Conservation (phyloP, 208 protist genomes). For the Porcisia hertigi region DNA sequence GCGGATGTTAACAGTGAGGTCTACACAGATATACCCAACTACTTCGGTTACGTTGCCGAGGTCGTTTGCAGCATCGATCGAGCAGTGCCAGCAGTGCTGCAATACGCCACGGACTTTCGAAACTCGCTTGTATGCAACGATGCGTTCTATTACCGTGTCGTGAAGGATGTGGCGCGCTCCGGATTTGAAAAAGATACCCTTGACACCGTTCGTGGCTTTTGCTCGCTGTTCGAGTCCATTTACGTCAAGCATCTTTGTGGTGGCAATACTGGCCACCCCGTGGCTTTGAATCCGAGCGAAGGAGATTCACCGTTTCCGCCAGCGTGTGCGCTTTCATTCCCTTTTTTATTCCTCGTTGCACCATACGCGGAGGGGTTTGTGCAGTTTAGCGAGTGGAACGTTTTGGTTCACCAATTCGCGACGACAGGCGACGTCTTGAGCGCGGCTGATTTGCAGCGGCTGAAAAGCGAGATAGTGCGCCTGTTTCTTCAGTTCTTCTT, state of each 20-base stretch:
- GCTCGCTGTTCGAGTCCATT: constrained; percentile 64
- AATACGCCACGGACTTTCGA: constrained; percentile 23
- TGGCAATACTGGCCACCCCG: constrained; percentile 6
- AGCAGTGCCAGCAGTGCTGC: constrained; percentile 24
- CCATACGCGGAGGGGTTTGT: constrained; percentile 77
- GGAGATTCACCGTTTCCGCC: neutral
- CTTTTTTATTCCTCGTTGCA: constrained; percentile 69
- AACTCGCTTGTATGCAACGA: constrained; percentile 47
- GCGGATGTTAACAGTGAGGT: constrained; percentile 56
- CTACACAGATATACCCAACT: constrained; percentile 78
- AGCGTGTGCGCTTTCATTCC: constrained; percentile 56
- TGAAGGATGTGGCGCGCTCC: constrained; percentile 52
- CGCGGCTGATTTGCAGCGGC: constrained; percentile 21
- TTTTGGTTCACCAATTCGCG: constrained; percentile 20
- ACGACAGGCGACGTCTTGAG: constrained; percentile 23
- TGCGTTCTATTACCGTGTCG: constrained; percentile 58
- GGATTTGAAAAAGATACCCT: constrained; percentile 55
- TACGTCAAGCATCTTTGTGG: constrained; percentile 51
- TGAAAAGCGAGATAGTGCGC: constrained; percentile 24
- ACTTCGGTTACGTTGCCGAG: constrained; percentile 80
- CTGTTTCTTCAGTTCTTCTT: constrained; percentile 63
- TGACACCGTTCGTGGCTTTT: constrained; percentile 60
- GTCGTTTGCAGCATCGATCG: constrained; percentile 52
- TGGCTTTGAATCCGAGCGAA: neutral
- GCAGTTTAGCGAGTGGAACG: constrained; percentile 38